These are phyloP conservation scores for Teratosphaeria gauchensis DNA, from an alignment of 2,329 filamentous ascomycete genomes.

Conservation along the genomic window DNA sequence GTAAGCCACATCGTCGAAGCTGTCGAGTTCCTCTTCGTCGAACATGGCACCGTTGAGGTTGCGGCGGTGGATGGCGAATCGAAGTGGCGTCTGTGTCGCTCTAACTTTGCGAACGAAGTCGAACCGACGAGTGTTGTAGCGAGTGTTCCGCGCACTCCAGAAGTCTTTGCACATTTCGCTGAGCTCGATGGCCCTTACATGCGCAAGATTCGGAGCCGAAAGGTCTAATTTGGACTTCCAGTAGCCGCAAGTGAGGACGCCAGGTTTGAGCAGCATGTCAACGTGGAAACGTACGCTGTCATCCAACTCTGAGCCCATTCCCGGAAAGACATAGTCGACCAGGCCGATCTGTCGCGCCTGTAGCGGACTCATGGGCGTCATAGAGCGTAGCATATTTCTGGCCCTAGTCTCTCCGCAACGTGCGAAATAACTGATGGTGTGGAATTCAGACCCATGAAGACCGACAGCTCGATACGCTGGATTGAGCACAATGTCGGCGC, in stretches of 20 bases:
- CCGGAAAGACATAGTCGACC: constrained; percentile 32
- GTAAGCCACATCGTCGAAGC: constrained; percentile 26
- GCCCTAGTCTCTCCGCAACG: constrained; percentile 28
- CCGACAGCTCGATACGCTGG: constrained; percentile 32
- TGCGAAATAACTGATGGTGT: constrained; percentile 31
- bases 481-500: constrained; percentile 31
- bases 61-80: constrained; percentile 32
- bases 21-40: constrained; percentile 29
- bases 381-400: constrained; percentile 25
- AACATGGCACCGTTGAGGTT: constrained; percentile 2
- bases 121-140: constrained; percentile 31
- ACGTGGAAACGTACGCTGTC: constrained; percentile 29
- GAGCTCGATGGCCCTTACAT: constrained; percentile 29
- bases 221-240: constrained; percentile 32
- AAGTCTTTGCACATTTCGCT: constrained; percentile 36
- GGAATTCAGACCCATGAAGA: constrained; percentile 33
- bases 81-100: constrained; percentile 28
- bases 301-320: constrained; percentile 25
- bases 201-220: constrained; percentile 23
- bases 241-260: constrained; percentile 11
- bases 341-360: constrained; percentile 31
- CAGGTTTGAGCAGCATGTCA: constrained; percentile 21
- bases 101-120: constrained; percentile 35
- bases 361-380: constrained; percentile 31
- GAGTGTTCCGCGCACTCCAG: constrained; percentile 29